phyloP scores from a whole-genome alignment of 164 flowering plant genomes.

The Malania oleifera region DNA sequence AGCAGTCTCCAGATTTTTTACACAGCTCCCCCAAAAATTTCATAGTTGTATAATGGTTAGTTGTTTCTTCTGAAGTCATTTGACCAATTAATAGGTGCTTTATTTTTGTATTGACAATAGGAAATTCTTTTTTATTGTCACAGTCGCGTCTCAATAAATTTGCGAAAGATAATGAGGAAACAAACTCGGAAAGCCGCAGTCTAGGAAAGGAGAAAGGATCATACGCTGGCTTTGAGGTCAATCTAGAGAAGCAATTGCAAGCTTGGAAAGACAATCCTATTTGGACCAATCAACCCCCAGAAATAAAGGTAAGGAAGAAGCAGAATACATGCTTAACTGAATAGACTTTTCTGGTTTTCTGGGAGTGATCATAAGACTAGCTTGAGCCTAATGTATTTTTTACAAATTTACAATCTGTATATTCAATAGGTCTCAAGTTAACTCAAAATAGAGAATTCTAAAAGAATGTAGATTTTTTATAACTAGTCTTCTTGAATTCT shows the following conservation, averaged over 20 bases:
- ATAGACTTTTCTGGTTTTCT: neutral
- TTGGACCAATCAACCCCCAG: constrained; percentile 66
- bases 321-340: constrained; percentile 1
- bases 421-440: neutral
- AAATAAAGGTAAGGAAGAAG: constrained; percentile 54
- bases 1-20: constrained; percentile 32
- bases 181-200: constrained; percentile 9
- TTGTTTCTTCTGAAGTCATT: neutral
- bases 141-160: constrained; percentile 45
- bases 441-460: neutral
- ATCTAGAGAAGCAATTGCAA: constrained; percentile 67
- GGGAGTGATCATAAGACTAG: neutral
- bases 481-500: neutral
- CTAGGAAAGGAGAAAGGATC: constrained; percentile 23
- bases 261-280: constrained; percentile 83
- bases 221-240: constrained; percentile 23
- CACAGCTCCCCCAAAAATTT: constrained; percentile 50
- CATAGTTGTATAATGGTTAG: constrained; percentile 51
- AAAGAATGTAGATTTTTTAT: neutral
- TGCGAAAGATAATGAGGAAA: constrained; percentile 17
- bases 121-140: neutral
- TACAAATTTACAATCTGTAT: no score
- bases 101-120: neutral
- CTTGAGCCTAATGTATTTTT: neutral
- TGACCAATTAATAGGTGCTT: neutral